Base-by-base conservation (phyloP, 345 rosid species). In the Melaleuca alternifolia region DNA sequence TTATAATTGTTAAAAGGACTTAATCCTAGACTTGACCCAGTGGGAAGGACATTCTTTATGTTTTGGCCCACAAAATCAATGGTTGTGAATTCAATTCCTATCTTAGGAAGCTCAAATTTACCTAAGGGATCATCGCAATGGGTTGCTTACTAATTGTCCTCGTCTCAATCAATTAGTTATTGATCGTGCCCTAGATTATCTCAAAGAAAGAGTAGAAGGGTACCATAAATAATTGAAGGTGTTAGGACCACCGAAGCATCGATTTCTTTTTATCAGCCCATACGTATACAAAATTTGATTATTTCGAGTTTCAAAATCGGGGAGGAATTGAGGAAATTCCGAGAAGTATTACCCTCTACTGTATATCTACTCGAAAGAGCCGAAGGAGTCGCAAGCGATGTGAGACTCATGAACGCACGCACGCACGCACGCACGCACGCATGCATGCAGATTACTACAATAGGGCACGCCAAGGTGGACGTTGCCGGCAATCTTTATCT, bases 131-230 rank as follows among this genome's bases (percentile, higher is more conserved):
- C 37, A 13, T 51, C 16, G 15, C 16, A 6, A 14, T n/a, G 9
- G 9, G 5, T 59, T 59, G 13, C 6, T 61, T 3, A 16, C 33
- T 13, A n/a, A n/a, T n/a, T 61, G n/a, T 8, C 14, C 37, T 61
- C 37, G 2, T n/a, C 6, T 3, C 12, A 61, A n/a, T 2, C 12
- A 3, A 30, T 62, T 30, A 30, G 0, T 14, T 62, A 15, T 0
- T 0, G 76, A 15, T 9, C 44, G 2, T 62, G 30, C 76, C 76
- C n/a, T 3, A 15, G 8, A 65, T 30, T 65, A 30, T 4, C 12
- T 33, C 3, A 1, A 62, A 1, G 15, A 15, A 7, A 7, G 3
- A n/a, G n/a, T n/a, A n/a, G n/a, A n/a, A n/a, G n/a, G n/a, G n/a
- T n/a, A n/a, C n/a, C n/a, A n/a, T n/a, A n/a, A n/a, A n/a, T n/a